Evolutionary conservation across 2,329 filamentous ascomycete species (phyloP).

Genomic region (Aspergillus sojae): DNA sequence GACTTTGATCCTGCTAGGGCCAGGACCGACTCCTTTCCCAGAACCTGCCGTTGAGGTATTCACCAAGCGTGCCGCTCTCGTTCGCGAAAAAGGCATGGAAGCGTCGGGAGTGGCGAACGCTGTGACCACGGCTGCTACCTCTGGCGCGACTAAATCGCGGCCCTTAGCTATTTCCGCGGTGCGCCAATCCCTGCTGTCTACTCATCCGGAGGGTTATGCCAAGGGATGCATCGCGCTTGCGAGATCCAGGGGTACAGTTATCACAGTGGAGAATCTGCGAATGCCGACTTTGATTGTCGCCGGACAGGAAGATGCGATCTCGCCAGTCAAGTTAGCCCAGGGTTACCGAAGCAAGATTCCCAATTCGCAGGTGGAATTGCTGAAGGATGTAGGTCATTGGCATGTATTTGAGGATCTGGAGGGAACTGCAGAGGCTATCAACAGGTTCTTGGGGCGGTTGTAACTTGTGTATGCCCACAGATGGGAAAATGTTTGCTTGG

Average conservation of each 20-base stretch:
- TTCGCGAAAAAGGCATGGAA: slow-evolving; percentile 49
- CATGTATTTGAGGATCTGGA: slow-evolving; percentile 52
- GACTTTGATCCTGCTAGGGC: slow-evolving; percentile 53
- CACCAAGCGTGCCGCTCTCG: slow-evolving; percentile 37
- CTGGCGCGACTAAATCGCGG: slow-evolving; percentile 31
- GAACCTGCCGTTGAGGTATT: slow-evolving; percentile 14
- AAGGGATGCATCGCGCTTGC: slow-evolving; percentile 57
- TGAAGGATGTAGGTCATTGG: slow-evolving; percentile 55
- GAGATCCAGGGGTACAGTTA: slow-evolving; percentile 27
- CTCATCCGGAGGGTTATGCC: slow-evolving; percentile 58
- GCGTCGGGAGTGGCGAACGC: slow-evolving; percentile 41
- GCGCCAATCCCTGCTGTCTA: slow-evolving; percentile 48
- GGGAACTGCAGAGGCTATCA: slow-evolving; percentile 12
- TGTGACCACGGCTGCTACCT: slow-evolving; percentile 32
- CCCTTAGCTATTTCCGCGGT: slow-evolving; percentile 47
- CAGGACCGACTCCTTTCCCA: slow-evolving; percentile 51
- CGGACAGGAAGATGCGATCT: slow-evolving; percentile 48
- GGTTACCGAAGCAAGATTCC: slow-evolving; percentile 36
- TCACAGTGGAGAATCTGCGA: slow-evolving; percentile 37
- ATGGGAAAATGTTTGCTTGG: neutral
- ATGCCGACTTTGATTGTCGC: slow-evolving; percentile 49
- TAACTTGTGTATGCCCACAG: neutral
- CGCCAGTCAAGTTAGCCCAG: slow-evolving; percentile 25
- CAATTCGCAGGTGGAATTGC: slow-evolving; percentile 26
- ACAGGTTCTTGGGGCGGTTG: neutral